A percentile compares a stretch with the other conserved stretches of the same genome.
Evolutionary conservation across 768 basidiomycete genomes (phyloP).

Genomic region (Xanthoconium purpureum): DNA sequence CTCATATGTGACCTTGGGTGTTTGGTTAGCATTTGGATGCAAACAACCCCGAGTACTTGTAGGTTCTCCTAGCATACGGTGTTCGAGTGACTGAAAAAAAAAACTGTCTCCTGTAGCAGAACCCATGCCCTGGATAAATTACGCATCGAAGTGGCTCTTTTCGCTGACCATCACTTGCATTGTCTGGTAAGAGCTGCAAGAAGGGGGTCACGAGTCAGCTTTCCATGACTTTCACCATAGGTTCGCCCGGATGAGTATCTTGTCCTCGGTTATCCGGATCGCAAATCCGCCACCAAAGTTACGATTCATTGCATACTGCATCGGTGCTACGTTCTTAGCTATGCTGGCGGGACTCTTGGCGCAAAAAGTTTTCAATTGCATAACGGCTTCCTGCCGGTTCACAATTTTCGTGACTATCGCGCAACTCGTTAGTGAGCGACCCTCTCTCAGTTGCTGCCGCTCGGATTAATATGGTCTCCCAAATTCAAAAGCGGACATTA

Average conservation of each 20-base stretch:
- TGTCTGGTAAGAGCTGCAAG: slow-evolving; percentile 19
- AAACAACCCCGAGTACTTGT: neutral
- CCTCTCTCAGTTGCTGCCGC: neutral
- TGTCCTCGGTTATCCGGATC: slow-evolving; percentile 26
- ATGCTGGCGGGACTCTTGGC: slow-evolving; percentile 14
- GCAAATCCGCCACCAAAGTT: slow-evolving; percentile 8
- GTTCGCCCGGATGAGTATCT: slow-evolving; percentile 28
- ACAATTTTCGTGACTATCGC: slow-evolving; percentile 10
- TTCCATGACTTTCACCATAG: slow-evolving; percentile 4
- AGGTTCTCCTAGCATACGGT: neutral
- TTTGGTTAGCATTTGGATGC: slow-evolving; percentile 21
- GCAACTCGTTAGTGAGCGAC: slow-evolving; percentile 25
- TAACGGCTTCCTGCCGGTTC: neutral
- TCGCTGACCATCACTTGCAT: slow-evolving; percentile 17
- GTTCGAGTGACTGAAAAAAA: neutral
- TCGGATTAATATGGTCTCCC: neutral
- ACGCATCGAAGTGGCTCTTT: slow-evolving; percentile 14
- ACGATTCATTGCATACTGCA: slow-evolving; percentile 14
- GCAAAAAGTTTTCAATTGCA: slow-evolving; percentile 20
- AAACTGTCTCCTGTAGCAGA: neutral
- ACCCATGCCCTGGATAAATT: neutral
- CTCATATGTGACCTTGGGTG: slow-evolving; percentile 22
- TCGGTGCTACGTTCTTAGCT: slow-evolving; percentile 14
- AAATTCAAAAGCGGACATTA: slow-evolving; percentile 17
- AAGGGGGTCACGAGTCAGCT: neutral